Evolutionary conservation across 345 rosid species (phyloP), one percentile per base, ranked within the genome.

Genomic region (Boechera divaricarpa): DNA sequence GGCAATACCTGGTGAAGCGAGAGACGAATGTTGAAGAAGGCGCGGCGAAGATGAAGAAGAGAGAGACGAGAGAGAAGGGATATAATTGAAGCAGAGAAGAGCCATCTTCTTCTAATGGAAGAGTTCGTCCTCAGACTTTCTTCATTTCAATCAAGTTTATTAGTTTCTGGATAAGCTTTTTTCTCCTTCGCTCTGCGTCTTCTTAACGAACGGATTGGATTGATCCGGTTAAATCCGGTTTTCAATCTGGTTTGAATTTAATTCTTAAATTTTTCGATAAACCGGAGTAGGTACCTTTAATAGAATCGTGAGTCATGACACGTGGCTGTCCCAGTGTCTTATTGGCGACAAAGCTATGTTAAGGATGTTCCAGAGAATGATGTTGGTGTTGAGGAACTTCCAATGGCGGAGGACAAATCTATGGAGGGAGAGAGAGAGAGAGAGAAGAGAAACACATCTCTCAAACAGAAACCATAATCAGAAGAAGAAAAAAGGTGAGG

Each of bases 11-110:
- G 73, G 77, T 42, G 77, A 80, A 71, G 74, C 35, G 28, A 70
- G 66, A 41, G 55, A 47, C 0, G 72, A 65, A 58, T 54, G 41
- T 39, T 35, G 78, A 53, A 53, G 57, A 5, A 53, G 16, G 0
- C 68, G 66, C 13, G 38, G 48, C 7, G 72, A 76, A 58, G 65
- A 35, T 0, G 76, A 60, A 60, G 74, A 67, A 44, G 77, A 79
- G 21, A 63, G 61, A 21, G 61, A 56, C 7, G 67, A 47, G 47
- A 72, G 76, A 56, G 73, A 68, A 65, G 67, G 48, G 74, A 76
- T 77, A 71, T 80, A 67, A 60, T 16, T 76, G 80, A 71, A 76
- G 73, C 69, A 70, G 77, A 80, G 73, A 80, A 80, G 80, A 67
- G 78, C 69, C 82, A 73, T 79, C 77, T 59, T 61, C 77, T 72